Conservation (phyloP, 108 stramenopile species). For the Licmophora abbreviata region DNA sequence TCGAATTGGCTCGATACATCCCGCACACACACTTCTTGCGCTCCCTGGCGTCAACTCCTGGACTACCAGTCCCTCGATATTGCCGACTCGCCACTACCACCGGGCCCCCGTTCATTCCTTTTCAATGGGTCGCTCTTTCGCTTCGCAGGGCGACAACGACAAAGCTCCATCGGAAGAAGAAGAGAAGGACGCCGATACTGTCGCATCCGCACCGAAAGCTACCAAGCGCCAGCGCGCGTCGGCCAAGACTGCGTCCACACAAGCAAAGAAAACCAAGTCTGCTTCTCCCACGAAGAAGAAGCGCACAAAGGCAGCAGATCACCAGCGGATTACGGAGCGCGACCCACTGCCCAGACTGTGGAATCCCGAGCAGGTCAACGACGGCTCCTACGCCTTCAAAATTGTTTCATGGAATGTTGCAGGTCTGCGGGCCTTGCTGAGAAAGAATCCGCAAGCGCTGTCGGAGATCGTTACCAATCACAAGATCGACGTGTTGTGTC, state of each 20-base stretch:
- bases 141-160: too few species aligned
- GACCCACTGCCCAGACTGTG: constrained; percentile 58
- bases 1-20: too few species aligned
- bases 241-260: not conserved
- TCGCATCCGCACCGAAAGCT: not conserved
- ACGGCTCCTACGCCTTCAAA: constrained; percentile 53
- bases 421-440: constrained; percentile 75
- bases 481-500: constrained; percentile 75
- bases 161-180: too few species aligned
- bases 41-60: too few species aligned
- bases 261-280: not conserved
- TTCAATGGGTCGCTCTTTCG: too few species aligned
- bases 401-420: constrained; percentile 92
- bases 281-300: constrained; percentile 16
- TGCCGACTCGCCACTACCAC: too few species aligned
- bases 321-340: constrained; percentile 72
- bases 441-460: constrained; percentile 61
- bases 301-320: constrained; percentile 29
- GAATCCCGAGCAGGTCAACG: constrained; percentile 20
- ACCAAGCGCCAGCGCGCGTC: not conserved
- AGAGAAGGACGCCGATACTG: too few species aligned
- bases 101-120: too few species aligned
- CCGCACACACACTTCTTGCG: too few species aligned
- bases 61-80: too few species aligned
- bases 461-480: constrained; percentile 43